Base-by-base conservation (phyloP, 257 asterid species). In the Verbascum thapsus region DNA sequence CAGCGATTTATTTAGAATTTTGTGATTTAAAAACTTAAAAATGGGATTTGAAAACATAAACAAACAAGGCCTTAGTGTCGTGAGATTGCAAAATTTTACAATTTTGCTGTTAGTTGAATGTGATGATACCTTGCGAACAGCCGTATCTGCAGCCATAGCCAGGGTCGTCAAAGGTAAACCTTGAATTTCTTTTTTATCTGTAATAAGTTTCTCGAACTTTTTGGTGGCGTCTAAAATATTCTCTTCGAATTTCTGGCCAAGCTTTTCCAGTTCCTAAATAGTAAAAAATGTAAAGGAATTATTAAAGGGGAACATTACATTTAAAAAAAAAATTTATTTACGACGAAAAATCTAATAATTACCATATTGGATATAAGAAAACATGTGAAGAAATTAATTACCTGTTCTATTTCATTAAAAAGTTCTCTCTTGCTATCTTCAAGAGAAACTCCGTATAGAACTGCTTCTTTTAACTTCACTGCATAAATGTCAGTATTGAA, bases 341-440 rank as follows among this genome's bases (percentile, higher is more conserved):
- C n/a, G 13, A 15, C 16, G 42, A 34, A 16, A 26, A 37, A 35
- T 5, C 10, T 40, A 22, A 39, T 16, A 19, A 32, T 44, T 13
- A 0, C 8, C 40, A 30, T 13, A 19, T 42, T 7, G 45, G 5
- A 64, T 54, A 45, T 5, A 37, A 19, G 13, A 58, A 6, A 30
- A 43, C 16, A 32, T 26, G 12, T 18, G 22, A 13, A 42, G 11
- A 16, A 56, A 48, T 8, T 41, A 56, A 48, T 10, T 41, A 87
- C 96, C 96, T 85, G 88, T 74, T 88, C 80, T 60, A 88, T 82
- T 68, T 84, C 80, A 72, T 86, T 86, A 61, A 88, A 88, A 62
- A 71, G 74, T 42, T 82, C 83, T 67, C 89, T 79, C 68, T 76
- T 69, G 41, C 30, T 71, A 79, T 79, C 86, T 26, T 82, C 89